Evolutionary conservation across 768 basidiomycete genomes (phyloP).

Genomic region (Stropharia rugosoannulata): DNA sequence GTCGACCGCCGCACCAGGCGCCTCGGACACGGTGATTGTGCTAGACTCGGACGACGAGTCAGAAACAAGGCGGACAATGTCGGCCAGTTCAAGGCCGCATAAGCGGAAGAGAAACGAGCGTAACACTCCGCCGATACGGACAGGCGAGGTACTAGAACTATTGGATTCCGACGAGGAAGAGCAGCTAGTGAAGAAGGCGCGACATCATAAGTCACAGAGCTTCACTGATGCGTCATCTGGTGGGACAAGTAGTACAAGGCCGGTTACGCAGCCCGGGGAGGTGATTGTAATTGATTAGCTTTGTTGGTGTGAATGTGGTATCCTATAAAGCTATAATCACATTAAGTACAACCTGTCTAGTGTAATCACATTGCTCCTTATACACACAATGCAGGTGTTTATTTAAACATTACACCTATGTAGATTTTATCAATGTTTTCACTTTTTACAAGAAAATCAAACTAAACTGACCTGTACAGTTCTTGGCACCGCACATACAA

Average conservation of each 20-base stretch:
- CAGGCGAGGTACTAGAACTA: slow-evolving; percentile 19
- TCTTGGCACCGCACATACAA: slow-evolving; percentile 25
- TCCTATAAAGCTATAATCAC: neutral
- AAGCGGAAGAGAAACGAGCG: slow-evolving; percentile 15
- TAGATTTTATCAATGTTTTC: neutral
- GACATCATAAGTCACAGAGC: slow-evolving; percentile 17
- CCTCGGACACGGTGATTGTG: slow-evolving; percentile 23
- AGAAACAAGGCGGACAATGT: slow-evolving; percentile 1
- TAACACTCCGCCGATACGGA: neutral
- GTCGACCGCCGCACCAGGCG: neutral
- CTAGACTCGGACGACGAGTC: slow-evolving; percentile 30
- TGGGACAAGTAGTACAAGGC: slow-evolving; percentile 14
- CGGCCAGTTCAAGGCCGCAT: slow-evolving; percentile 2
- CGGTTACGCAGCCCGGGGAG: slow-evolving; percentile 28
- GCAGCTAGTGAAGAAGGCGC: slow-evolving; percentile 18
- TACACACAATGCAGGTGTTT: neutral
- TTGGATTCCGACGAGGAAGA: slow-evolving; percentile 34
- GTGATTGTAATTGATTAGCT: slow-evolving; percentile 40
- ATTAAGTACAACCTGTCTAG: neutral
- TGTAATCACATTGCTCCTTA: neutral
- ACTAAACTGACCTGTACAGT: slow-evolving; percentile 43
- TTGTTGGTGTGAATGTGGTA: neutral
- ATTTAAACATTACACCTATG: slow-evolving; percentile 6
- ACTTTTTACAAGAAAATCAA: neutral
- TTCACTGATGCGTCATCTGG: slow-evolving; percentile 7